These are phyloP conservation scores for Geranium incanum DNA, from an alignment of 441 rosid species.

Conservation along the genomic window DNA sequence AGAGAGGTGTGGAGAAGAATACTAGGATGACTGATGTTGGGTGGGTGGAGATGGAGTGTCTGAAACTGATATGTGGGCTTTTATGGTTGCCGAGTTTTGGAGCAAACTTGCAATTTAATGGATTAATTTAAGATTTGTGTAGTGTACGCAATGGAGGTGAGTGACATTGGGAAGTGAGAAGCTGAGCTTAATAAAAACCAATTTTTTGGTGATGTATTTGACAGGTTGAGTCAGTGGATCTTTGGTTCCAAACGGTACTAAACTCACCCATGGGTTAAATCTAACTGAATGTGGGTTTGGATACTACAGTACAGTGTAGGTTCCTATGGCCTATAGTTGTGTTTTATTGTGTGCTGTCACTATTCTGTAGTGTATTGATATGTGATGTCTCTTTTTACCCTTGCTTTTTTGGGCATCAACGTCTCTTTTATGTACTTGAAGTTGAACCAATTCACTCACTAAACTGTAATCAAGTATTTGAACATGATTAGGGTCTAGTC, in stretches of 20 bases:
- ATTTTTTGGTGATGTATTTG: not conserved
- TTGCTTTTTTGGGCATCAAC: not conserved
- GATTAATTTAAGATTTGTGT: not conserved
- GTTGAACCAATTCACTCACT: too few relatives aligned
- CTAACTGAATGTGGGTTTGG: conserved; percentile 18
- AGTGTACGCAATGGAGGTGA: not conserved
- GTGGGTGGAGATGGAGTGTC: conserved; percentile 19
- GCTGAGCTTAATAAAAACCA: not conserved
- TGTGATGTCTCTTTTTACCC: not conserved
- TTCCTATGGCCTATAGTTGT: not conserved
- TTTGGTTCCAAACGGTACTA: conserved; percentile 34
- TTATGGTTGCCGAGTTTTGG: not conserved
- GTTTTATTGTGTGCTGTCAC: conserved; percentile 14
- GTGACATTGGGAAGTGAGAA: conserved; percentile 23
- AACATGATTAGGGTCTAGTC: too few relatives aligned
- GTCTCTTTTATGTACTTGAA: not conserved
- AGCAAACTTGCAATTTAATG: not conserved
- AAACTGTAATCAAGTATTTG: too few relatives aligned
- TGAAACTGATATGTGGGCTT: conserved; percentile 12
- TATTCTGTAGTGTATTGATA: not conserved
- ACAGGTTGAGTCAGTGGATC: not conserved
- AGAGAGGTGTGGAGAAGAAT: not conserved
- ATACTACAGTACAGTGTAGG: not conserved
- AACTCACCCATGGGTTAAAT: conserved; percentile 28
- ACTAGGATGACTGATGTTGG: not conserved